Base-by-base conservation (phyloP, 2,329 filamentous ascomycete genomes). In the Lasiodiplodia hormozganensis region DNA sequence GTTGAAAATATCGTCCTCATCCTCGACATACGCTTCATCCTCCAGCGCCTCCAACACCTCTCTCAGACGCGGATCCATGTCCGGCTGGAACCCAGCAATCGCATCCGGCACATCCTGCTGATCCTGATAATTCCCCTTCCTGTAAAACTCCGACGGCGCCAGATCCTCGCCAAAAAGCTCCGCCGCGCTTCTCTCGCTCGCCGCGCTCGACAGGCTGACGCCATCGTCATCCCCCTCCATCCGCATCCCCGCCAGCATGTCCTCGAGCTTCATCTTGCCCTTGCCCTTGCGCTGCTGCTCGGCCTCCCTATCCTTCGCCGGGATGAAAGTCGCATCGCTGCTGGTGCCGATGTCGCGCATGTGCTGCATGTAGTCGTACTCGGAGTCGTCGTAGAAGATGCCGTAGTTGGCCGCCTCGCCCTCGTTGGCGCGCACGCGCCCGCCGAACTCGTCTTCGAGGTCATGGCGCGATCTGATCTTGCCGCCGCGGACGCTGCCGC, bases 281-380 rank as follows among this genome's bases (percentile, higher is more conserved):
- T 92, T 85, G 76, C 90, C 87, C 76, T 92, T 84, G 28, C 82
- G 84, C 79, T 92, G 92, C 72, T 86, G 87, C 67, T 86, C 86
- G n/a, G 84, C 78, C 14, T 40, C 51, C 14, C 84, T 80, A 65
- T 31, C 38, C n/a, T 82, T 79, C 1, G 87, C 87, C 70, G 97
- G 94, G 49, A 99, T 87, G 76, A 97, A 98, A 58, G 94, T 89
- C 36, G 91, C 88, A 36, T 92, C 92, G 5, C 79, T 81, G 6
- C 87, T 82, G 2, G 76, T 76, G 3, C 84, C 93, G 53, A 99
- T 83, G 74, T 98, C 96, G 67, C 94, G 91, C 86, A 99, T 84
- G 81, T 99, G 96, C 81, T 99, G 96, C 96, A 99, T 99, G 83
- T 99, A 99, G 81, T 99, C 96, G 82, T 99, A 99, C 76, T 93